Evolutionary conservation across 129 eudicot genomes (phyloP).

Genomic region (Escallonia herrerae): DNA sequence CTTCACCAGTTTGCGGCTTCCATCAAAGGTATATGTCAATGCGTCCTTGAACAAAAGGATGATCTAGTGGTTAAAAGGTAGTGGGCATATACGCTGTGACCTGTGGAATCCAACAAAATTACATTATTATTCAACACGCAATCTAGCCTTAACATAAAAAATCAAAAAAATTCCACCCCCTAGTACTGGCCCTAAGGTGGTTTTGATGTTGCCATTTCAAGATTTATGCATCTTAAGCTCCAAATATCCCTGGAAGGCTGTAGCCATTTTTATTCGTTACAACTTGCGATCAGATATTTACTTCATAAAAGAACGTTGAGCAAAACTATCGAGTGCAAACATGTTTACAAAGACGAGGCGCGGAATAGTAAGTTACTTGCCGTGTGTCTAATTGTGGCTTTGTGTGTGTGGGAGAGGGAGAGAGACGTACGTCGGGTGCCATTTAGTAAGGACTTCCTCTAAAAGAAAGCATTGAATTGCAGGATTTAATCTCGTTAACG

Average conservation of each 20-base stretch:
- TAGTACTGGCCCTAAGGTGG: conserved; percentile 98
- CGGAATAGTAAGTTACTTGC: too few relatives aligned
- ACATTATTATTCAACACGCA: too few relatives aligned
- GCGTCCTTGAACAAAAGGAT: conserved; percentile 62
- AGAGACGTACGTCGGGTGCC: conserved; percentile 88
- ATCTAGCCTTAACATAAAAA: too few relatives aligned
- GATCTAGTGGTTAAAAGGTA: too few relatives aligned
- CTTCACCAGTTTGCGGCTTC: conserved; percentile 75
- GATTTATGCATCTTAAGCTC: conserved; percentile 94
- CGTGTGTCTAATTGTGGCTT: neutral
- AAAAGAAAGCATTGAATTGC: conserved; percentile 81
- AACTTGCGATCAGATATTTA: conserved; percentile 40
- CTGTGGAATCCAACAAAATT: too few relatives aligned
- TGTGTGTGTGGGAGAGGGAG: neutral
- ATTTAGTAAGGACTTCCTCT: conserved; percentile 99
- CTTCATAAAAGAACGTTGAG: too few relatives aligned
- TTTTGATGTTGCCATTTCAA: conserved; percentile 95
- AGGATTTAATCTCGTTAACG: conserved; percentile 52
- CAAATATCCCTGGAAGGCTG: conserved; percentile 89
- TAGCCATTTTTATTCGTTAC: conserved; percentile 87
- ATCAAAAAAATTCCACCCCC: too few relatives aligned
- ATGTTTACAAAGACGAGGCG: neutral
- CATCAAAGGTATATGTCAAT: conserved; percentile 61
- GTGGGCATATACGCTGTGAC: too few relatives aligned
- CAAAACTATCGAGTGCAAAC: neutral